These are phyloP conservation scores for Dorcoceras hygrometricum DNA, from an alignment of 257 asterid species.

Conservation along the genomic window DNA sequence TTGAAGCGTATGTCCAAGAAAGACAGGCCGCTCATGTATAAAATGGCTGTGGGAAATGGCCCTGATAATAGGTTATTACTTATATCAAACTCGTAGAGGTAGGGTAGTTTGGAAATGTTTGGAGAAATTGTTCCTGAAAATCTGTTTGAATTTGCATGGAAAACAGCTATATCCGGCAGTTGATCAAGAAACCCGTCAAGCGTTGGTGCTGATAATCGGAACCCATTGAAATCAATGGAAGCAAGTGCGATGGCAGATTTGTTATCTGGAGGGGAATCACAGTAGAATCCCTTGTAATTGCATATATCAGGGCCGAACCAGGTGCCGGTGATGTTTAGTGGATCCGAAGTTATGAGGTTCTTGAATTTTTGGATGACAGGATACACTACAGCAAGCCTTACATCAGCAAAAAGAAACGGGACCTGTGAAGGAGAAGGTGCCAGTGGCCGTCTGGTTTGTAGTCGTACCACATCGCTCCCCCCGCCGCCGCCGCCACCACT, in stretches of 20 bases:
- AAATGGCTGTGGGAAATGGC: slow-evolving; percentile 47
- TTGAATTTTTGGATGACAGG: slow-evolving; percentile 67
- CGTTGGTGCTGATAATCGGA: slow-evolving; percentile 53
- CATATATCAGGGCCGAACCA: slow-evolving; percentile 71
- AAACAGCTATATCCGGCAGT: slow-evolving; percentile 72
- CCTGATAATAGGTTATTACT: slow-evolving; percentile 76
- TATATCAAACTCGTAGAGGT: slow-evolving; percentile 67
- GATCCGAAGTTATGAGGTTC: slow-evolving; percentile 54
- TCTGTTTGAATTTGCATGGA: slow-evolving; percentile 76
- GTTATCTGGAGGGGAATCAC: slow-evolving; percentile 76
- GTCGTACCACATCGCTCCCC: not conserved
- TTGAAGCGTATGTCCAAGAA: slow-evolving; percentile 72
- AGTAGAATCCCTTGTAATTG: slow-evolving; percentile 61
- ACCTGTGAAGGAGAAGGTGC: slow-evolving; percentile 22
- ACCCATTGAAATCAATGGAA: slow-evolving; percentile 75
- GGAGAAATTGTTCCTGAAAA: slow-evolving; percentile 53
- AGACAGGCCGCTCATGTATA: slow-evolving; percentile 43
- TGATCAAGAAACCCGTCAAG: slow-evolving; percentile 67
- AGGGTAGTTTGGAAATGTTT: slow-evolving; percentile 42
- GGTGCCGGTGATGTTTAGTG: slow-evolving; percentile 53
- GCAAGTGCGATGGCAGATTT: slow-evolving; percentile 68
- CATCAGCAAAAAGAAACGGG: slow-evolving; percentile 47
- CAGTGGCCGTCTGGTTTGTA: slow-evolving; percentile 22
- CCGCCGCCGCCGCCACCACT: slow-evolving; percentile 7
- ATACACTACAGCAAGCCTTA: slow-evolving; percentile 57